Percentiles rank a stretch among this genome's conserved stretches.
Evolutionary conservation across 805 yeast species (phyloP).

Genomic region (Naumovozyma castellii): DNA sequence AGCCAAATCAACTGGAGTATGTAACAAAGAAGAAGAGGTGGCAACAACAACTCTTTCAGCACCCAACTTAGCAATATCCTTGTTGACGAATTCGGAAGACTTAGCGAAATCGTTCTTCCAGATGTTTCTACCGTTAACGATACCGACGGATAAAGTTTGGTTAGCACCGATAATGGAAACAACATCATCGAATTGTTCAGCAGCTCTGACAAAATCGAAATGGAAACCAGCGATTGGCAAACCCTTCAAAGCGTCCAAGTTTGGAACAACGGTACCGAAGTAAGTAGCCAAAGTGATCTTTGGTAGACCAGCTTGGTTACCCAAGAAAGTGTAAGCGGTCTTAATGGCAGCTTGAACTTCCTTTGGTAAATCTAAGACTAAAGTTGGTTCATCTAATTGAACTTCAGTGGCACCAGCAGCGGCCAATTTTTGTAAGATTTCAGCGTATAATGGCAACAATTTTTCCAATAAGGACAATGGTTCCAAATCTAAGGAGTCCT

Average conservation of each 20-base stretch:
- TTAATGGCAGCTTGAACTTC: conserved; percentile 77
- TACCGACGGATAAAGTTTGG: conserved; percentile 89
- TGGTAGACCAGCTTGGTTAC: conserved; percentile 58
- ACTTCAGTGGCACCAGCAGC: conserved; percentile 92
- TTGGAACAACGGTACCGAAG: conserved; percentile 98
- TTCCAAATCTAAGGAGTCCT: conserved; percentile 90
- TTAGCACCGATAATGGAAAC: conserved; percentile 51
- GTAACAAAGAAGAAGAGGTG: conserved; percentile 92
- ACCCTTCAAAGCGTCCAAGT: conserved; percentile 77
- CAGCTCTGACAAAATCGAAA: conserved; percentile 91
- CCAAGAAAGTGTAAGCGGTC: conserved; percentile 73
- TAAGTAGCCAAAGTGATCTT: conserved; percentile 79
- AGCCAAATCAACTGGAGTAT: conserved; percentile 94
- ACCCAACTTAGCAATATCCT: conserved; percentile 80
- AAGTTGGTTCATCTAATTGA: conserved; percentile 95
- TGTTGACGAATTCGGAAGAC: conserved; percentile 72
- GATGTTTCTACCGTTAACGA: conserved; percentile 97
- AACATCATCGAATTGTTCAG: conserved; percentile 89
- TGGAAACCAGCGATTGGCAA: conserved; percentile 94
- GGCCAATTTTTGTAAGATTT: conserved; percentile 76
- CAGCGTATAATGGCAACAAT: conserved; percentile 87
- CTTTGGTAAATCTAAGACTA: conserved; percentile 87
- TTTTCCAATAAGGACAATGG: conserved; percentile 85
- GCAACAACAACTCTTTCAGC: conserved; percentile 79
- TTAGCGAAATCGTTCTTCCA: conserved; percentile 94